Evolutionary conservation across 495 filamentous ascomycete genomes (phyloP), one percentile per base, ranked within the genome.

Genomic region (Podospora conica): DNA sequence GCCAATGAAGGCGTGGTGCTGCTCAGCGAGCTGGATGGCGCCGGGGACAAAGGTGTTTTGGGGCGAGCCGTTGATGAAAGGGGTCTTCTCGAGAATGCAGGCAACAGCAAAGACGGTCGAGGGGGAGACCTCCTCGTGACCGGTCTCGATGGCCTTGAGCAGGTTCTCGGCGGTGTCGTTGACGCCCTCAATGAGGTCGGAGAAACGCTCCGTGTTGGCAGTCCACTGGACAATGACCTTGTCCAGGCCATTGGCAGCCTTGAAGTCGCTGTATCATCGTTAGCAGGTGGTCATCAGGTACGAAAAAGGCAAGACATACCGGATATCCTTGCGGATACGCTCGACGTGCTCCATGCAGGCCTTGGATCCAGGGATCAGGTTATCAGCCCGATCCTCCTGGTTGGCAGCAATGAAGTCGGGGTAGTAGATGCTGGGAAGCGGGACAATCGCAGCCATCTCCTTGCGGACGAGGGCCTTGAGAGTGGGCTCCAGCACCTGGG

Each of bases 11-110:
- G 96, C 86, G 65, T 83, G 81, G 77, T 91, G 86, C 80, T 89
- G 82, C 83, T 96, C 91, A n/a, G 95, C 96, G 55, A 98, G 86
- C 66, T 94, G 83, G 66, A 97, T 89, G 57, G 88, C 90, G 71
- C 95, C 95, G 2, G 95, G 94, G 28, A 98, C 95, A 68, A 98
- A 97, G 48, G 95, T 98, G 85, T 98, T 98, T 82, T 98, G 95
- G 40, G 95, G 95, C 58, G 95, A 98, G 60, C 95, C 95, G 77
- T 98, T 98, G 89, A 98, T 97, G 88, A 98, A 98, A 9, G 95
- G 96, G 28, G 87, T 85, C 61, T 85, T 83, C 76, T 98, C 95
- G 63, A 96, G 83, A 71, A 98, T 96, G 73, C 87, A 92, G 59
- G 95, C 94, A 58, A 98, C 90, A 18, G 95, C 92, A 76, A 98